These are phyloP conservation scores for Drechslerella dactyloides DNA, from an alignment of 2,329 filamentous ascomycete genomes.

Conservation along the genomic window DNA sequence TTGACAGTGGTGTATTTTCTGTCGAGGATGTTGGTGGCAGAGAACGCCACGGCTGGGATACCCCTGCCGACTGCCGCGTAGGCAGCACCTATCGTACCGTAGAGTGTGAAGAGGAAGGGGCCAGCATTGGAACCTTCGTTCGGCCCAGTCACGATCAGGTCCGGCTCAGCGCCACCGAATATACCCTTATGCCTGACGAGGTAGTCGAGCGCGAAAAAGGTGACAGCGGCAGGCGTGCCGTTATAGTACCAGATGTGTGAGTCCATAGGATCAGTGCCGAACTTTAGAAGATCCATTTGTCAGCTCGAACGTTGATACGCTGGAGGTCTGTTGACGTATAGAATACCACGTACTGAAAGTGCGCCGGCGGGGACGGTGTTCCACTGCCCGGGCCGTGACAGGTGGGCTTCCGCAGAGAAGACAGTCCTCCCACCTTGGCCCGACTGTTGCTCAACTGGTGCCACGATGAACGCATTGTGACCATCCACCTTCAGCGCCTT, in stretches of 20 bases:
- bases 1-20: conserved; percentile 61
- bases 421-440: conserved; percentile 61
- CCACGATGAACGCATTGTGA: conserved; percentile 60
- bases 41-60: conserved; percentile 63
- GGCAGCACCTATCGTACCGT: conserved; percentile 63
- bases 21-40: conserved; percentile 60
- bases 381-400: conserved; percentile 60
- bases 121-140: conserved; percentile 66
- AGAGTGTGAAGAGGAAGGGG: conserved; percentile 64
- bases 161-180: conserved; percentile 62
- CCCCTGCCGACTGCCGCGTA: conserved; percentile 63
- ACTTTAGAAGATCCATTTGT: no score
- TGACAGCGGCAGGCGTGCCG: conserved; percentile 65
- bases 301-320: no score
- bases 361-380: conserved; percentile 61
- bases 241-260: conserved; percentile 68
- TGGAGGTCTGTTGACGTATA: no score
- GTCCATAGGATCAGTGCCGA: conserved; percentile 63
- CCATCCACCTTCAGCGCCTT: conserved; percentile 57
- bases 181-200: conserved; percentile 61
- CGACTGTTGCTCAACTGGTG: conserved; percentile 60
- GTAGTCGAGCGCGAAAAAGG: conserved; percentile 66
- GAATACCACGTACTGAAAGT: conserved; percentile 57
- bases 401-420: conserved; percentile 60
- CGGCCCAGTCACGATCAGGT: conserved; percentile 65